phyloP scores from a whole-genome alignment of 2,329 filamentous ascomycete genomes.

The Plectosphaerella sp. region DNA sequence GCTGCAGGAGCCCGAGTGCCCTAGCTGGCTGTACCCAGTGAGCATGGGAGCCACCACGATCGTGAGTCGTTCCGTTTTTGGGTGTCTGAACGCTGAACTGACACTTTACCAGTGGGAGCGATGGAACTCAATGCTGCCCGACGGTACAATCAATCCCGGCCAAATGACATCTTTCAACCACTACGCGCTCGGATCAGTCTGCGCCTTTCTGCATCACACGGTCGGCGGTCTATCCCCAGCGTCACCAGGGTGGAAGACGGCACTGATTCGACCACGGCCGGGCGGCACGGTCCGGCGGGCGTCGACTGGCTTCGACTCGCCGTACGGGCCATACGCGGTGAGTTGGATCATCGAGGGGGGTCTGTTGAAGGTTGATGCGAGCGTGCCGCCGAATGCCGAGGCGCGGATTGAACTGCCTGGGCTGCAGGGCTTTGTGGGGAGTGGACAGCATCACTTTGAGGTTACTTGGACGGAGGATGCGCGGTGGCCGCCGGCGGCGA shows the following conservation, averaged over 20 bases:
- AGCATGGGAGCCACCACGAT: slow-evolving; percentile 34
- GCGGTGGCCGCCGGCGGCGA: neutral
- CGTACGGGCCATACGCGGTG: neutral
- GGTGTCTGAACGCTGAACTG: too few relatives aligned
- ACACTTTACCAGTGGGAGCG: slow-evolving; percentile 26
- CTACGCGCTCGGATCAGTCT: slow-evolving; percentile 33
- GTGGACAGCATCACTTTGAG: neutral
- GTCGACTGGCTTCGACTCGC: slow-evolving; percentile 5
- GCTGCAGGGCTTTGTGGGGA: neutral
- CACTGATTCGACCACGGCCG: slow-evolving; percentile 1
- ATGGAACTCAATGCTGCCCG: slow-evolving; percentile 32
- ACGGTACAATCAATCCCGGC: slow-evolving; percentile 31
- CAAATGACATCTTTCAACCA: slow-evolving; percentile 38
- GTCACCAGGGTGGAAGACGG: slow-evolving; percentile 18
- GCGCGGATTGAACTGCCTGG: slow-evolving; percentile 5
- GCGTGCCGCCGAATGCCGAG: slow-evolving; percentile 4
- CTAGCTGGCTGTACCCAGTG: slow-evolving; percentile 32
- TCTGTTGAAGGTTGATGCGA: slow-evolving; percentile 2
- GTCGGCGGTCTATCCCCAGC: slow-evolving; percentile 16
- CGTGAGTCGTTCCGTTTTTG: too few relatives aligned
- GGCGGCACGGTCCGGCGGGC: slow-evolving; percentile 4
- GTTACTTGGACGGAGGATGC: neutral
- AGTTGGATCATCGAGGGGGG: neutral
- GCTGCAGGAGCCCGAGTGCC: slow-evolving; percentile 27
- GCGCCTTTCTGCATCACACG: slow-evolving; percentile 27